Evolutionary conservation across 2,329 filamentous ascomycete genomes (phyloP).

Genomic region (Curvularia verruculosa): DNA sequence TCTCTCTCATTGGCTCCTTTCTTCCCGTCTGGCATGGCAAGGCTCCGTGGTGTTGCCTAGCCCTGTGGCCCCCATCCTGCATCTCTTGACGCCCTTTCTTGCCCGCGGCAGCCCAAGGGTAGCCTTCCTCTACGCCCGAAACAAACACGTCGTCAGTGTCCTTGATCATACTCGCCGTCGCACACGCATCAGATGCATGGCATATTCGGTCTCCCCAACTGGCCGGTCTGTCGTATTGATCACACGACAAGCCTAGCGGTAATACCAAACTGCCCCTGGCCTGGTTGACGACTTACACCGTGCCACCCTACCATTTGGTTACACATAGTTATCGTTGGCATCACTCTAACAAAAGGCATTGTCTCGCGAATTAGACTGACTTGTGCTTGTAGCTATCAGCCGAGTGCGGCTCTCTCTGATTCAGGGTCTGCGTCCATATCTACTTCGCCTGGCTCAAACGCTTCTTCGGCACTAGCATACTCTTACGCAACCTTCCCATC

Average conservation of each 20-base stretch:
- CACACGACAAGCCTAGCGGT: conserved; percentile 52
- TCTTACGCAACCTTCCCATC: conserved; percentile 49
- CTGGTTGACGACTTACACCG: conserved; percentile 48
- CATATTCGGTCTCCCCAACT: conserved; percentile 47
- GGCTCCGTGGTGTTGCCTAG: conserved; percentile 48
- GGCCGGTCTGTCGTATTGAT: conserved; percentile 52
- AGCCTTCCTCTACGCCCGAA: conserved; percentile 47
- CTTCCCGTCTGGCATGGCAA: conserved; percentile 41
- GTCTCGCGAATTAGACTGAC: conserved; percentile 45
- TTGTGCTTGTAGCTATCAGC: conserved; percentile 56
- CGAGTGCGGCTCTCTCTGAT: conserved; percentile 60
- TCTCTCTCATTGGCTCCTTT: conserved; percentile 47
- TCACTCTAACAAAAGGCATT: conserved; percentile 35
- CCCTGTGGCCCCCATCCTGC: conserved; percentile 42
- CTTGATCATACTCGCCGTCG: conserved; percentile 43
- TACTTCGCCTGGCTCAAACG: conserved; percentile 59
- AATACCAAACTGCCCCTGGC: conserved; percentile 46
- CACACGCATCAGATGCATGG: conserved; percentile 49
- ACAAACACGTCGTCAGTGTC: conserved; percentile 51
- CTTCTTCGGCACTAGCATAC: conserved; percentile 55
- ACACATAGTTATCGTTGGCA: conserved; percentile 49
- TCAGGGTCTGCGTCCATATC: conserved; percentile 62
- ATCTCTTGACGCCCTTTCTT: conserved; percentile 45
- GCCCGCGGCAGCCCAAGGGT: conserved; percentile 45
- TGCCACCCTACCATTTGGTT: conserved; percentile 48